Conservation (phyloP, 805 yeast species). For the Ogataea haglerorum region DNA sequence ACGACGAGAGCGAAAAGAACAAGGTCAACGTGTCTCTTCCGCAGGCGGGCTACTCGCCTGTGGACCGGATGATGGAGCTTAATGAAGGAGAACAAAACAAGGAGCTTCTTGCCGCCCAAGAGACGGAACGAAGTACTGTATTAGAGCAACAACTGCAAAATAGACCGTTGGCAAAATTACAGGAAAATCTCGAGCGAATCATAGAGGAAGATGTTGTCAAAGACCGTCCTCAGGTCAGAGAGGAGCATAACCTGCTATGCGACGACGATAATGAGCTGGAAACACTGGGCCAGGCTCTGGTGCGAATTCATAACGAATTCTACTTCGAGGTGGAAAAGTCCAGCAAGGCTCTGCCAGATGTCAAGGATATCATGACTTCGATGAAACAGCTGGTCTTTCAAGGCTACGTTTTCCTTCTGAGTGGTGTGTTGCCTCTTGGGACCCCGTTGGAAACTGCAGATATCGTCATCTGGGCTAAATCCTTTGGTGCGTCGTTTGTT, state of each 20-base stretch:
- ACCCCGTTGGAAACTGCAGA: slow-evolving; percentile 69
- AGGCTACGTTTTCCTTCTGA: slow-evolving; percentile 69
- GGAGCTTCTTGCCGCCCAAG: slow-evolving; percentile 50
- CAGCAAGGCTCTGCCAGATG: slow-evolving; percentile 46
- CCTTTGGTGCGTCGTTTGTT: slow-evolving; percentile 86
- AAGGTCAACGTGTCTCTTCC: slow-evolving; percentile 19
- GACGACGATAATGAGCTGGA: slow-evolving; percentile 81
- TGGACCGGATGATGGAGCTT: slow-evolving; percentile 45
- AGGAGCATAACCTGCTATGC: slow-evolving; percentile 49
- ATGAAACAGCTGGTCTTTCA: slow-evolving; percentile 67
- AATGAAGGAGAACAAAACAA: slow-evolving; percentile 51
- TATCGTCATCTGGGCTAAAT: slow-evolving; percentile 86
- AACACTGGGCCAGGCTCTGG: slow-evolving; percentile 58
- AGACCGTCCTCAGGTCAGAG: slow-evolving; percentile 19
- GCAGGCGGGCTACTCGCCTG: slow-evolving; percentile 38
- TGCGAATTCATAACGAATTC: slow-evolving; percentile 62
- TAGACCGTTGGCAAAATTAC: slow-evolving; percentile 80
- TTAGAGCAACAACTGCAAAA: slow-evolving; percentile 78
- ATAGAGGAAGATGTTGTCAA: slow-evolving; percentile 34
- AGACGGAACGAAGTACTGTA: slow-evolving; percentile 61
- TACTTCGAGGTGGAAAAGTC: slow-evolving; percentile 46
- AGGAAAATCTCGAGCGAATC: slow-evolving; percentile 62
- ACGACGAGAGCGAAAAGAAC: slow-evolving; percentile 22
- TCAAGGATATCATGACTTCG: slow-evolving; percentile 67
- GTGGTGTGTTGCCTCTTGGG: slow-evolving; percentile 90